Base-by-base conservation (phyloP, 192 early-diverging fungal species). In the Pilaira anomala region DNA sequence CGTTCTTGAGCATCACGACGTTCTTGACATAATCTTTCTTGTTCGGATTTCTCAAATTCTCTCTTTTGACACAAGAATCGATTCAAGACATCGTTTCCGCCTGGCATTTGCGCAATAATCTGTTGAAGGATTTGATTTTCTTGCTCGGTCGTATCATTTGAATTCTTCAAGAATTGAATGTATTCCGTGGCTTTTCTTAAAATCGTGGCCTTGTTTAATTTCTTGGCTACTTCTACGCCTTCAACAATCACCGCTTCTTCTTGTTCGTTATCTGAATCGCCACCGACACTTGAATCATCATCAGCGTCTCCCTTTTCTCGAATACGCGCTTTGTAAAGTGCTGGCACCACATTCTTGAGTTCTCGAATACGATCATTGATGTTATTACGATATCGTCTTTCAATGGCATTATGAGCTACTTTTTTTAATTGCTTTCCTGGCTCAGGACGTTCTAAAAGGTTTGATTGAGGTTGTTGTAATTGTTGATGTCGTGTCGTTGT, bases 301-400 rank as follows among this genome's bases (percentile, higher is more conserved):
- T 81, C 82, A 33, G 78, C 81, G 30, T 74, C 75, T 0, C 60
- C 60, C 51, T 71, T 67, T 19, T 57, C 40, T 25, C 54, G 64
- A 36, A 64, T 60, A 62, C 45, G 30, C 7, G 54, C 41, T 28
- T 81, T 82, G 40, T 80, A 81, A 30, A 98, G 78, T 0, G 93
- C 91, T 2, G 95, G 95, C 6, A 98, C 91, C 0, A 88, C 84
- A 64, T 85, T 85, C 59, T 90, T 90, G 11, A 98, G 79, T 45
- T 98, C 93, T 49, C 84, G 74, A 45, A 98, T 98, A 33, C 96
- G 86, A 65, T 96, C 91, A 81, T 98, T 98, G 71, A 98, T 93
- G 76, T 98, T 98, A 74, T 95, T 96, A 60, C 96, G 87, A 72
- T 98, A 98, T 49, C 93, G 85, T 25, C 91, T 83, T 73, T 98